Conservation (phyloP, 2,329 filamentous ascomycete species). For the Nannizziopsis arthrosporioides region DNA sequence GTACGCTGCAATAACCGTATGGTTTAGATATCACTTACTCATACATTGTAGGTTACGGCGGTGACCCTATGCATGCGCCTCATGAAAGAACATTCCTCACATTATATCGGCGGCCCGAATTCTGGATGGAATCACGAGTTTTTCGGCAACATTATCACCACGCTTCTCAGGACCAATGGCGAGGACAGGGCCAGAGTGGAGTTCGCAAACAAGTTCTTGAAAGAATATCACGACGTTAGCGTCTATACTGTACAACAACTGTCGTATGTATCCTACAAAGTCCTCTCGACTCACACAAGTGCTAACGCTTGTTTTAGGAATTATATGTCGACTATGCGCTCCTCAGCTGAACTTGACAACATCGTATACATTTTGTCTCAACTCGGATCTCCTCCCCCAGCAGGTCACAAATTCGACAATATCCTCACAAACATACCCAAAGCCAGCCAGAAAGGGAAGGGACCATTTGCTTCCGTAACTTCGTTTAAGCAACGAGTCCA, state of each 20-base stretch:
- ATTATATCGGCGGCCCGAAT: slow-evolving; percentile 49
- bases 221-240: slow-evolving; percentile 70
- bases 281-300: slow-evolving; percentile 2
- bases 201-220: slow-evolving; percentile 66
- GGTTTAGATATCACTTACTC: slow-evolving; percentile 12
- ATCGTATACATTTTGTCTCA: slow-evolving; percentile 30
- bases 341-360: slow-evolving; percentile 24
- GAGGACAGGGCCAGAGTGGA: slow-evolving; percentile 53
- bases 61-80: slow-evolving; percentile 73
- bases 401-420: slow-evolving; percentile 27
- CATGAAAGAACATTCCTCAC: slow-evolving; percentile 64
- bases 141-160: slow-evolving; percentile 53
- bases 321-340: slow-evolving; percentile 23
- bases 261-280: slow-evolving; percentile 42
- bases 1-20: slow-evolving; percentile 16
- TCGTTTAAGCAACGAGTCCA: slow-evolving; percentile 72
- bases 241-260: slow-evolving; percentile 70
- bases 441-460: slow-evolving; percentile 46
- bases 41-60: slow-evolving; percentile 45
- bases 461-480: slow-evolving; percentile 51
- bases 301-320: slow-evolving; percentile 21
- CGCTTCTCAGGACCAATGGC: slow-evolving; percentile 47
- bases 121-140: slow-evolving; percentile 58
- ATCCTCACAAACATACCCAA: slow-evolving; percentile 41
- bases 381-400: slow-evolving; percentile 55